Evolutionary conservation across 208 protist genomes (phyloP), one percentile per base, ranked within the genome.

Genomic region (Acanthamoeba lenticulata): DNA sequence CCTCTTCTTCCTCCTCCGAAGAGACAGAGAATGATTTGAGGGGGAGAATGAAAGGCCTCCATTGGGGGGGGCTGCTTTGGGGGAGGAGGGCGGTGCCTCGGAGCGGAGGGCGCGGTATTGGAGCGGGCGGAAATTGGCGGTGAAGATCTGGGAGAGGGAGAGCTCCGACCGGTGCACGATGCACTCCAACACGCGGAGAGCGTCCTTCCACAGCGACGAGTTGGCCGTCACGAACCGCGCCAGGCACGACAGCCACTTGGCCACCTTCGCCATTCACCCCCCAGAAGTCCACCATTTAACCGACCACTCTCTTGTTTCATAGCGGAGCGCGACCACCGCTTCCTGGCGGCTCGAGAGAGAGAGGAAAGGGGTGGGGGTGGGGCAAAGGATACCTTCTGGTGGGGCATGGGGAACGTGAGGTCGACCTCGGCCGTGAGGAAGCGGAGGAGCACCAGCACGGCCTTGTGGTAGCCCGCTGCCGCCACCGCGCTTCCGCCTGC

Each of bases 141-240:
- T 72, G 42, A 91, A 62, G 57, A 91, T 62, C 49, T 91, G 85
- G n/a, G 85, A 91, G 34, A 91, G 85, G 24, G 85, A 74, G 44
- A 72, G 52, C n/a, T 91, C 85, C 5, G 55, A 91, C 2, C 85
- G 85, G 32, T 91, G 85, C 34, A 72, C 85, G 42, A 91, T 91
- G 85, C 85, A 72, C 52, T 91, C 36, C 21, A 91, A 49, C 52
- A 91, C 85, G 32, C 49, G 85, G 17, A 91, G 85, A 1, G 85
- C 85, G 52, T 91, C 85, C 52, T 91, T 91, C 85, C 85, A 91
- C 27, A 91, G 85, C 34, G 55, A 62, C 36, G 85, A 91, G 52
- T 72, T 91, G 1, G 85, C 55, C 34, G 85, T 91, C 29, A 91
- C 85, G 15, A 91, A 85, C n/a, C 85, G 55, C 49, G 85, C 52